Conservation (phyloP, 345 rosid species). For the Aquilaria yunnanensis region DNA sequence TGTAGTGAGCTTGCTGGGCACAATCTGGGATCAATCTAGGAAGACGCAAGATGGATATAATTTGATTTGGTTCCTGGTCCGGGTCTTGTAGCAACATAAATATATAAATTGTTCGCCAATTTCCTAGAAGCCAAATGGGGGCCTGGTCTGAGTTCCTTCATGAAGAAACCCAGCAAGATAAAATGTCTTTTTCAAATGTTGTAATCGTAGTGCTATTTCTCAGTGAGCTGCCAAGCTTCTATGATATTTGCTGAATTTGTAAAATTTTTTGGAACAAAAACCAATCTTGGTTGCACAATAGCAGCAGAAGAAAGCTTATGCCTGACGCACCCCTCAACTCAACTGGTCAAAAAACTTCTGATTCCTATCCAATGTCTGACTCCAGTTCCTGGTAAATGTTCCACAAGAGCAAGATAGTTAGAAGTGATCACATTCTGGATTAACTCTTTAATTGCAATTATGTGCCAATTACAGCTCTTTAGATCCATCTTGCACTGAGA, state of each 20-base stretch:
- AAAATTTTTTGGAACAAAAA: conserved; percentile 1
- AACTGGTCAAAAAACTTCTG: conserved; percentile 8
- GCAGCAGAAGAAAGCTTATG: neutral
- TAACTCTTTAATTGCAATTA: neutral
- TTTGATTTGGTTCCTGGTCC: too few species aligned
- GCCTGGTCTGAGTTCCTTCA: too few species aligned
- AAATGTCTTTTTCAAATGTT: too few species aligned
- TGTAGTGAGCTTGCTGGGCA: too few species aligned
- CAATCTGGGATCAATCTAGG: too few species aligned
- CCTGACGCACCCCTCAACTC: conserved; percentile 17
- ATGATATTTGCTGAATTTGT: neutral
- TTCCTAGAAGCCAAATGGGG: too few species aligned
- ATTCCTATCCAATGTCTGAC: conserved; percentile 7
- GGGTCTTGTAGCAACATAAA: too few species aligned
- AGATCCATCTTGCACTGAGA: conserved; percentile 38
- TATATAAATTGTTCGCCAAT: too few species aligned
- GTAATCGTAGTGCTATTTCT: too few species aligned
- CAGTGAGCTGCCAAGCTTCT: too few species aligned
- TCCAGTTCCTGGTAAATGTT: conserved; percentile 16
- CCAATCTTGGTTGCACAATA: neutral
- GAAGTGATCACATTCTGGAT: neutral
- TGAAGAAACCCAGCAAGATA: too few species aligned
- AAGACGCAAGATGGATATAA: too few species aligned
- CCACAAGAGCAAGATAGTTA: neutral
- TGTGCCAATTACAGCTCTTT: conserved; percentile 19